These are phyloP conservation scores for Jamesozyma rosinii DNA, from an alignment of 805 yeast species.

Conservation along the genomic window DNA sequence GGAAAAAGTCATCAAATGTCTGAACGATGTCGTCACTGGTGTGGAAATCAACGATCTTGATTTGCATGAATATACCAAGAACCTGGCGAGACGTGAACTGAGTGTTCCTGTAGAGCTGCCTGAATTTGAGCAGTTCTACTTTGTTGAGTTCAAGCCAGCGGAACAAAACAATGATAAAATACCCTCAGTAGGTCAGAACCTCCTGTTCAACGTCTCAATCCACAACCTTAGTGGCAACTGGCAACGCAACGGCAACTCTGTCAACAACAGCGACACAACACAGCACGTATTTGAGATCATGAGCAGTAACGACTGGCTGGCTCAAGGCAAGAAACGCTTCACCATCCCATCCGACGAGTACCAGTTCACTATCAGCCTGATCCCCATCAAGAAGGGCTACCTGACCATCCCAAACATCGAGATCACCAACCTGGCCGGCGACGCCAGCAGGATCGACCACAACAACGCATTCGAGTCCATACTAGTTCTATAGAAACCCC, in stretches of 20 bases:
- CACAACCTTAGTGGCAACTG: slow-evolving; percentile 17
- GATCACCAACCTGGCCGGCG: slow-evolving; percentile 32
- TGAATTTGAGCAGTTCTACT: slow-evolving; percentile 17
- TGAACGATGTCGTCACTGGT: slow-evolving; percentile 14
- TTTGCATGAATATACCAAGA: slow-evolving; percentile 17
- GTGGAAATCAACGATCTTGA: slow-evolving; percentile 16
- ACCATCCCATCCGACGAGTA: slow-evolving; percentile 34
- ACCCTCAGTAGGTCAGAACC: slow-evolving; percentile 16
- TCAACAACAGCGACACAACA: not conserved
- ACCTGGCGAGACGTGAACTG: slow-evolving; percentile 13
- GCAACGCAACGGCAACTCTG: slow-evolving; percentile 5
- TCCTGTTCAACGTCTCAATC: slow-evolving; percentile 12
- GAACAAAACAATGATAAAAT: not conserved
- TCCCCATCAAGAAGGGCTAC: slow-evolving; percentile 73
- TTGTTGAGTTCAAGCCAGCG: slow-evolving; percentile 10
- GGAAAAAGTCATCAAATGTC: slow-evolving; percentile 13
- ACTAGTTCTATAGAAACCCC: slow-evolving; percentile 34
- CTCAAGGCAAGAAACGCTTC: slow-evolving; percentile 61
- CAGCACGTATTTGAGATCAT: slow-evolving; percentile 39
- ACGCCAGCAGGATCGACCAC: slow-evolving; percentile 50
- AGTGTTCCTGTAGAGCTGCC: slow-evolving; percentile 26
- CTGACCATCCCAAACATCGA: slow-evolving; percentile 56
- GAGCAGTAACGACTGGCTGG: slow-evolving; percentile 64
- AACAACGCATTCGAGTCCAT: slow-evolving; percentile 61
- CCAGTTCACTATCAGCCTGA: slow-evolving; percentile 38